Evolutionary conservation across 2,329 filamentous ascomycete genomes (phyloP).

Genomic region (Clonostachys rosea): DNA sequence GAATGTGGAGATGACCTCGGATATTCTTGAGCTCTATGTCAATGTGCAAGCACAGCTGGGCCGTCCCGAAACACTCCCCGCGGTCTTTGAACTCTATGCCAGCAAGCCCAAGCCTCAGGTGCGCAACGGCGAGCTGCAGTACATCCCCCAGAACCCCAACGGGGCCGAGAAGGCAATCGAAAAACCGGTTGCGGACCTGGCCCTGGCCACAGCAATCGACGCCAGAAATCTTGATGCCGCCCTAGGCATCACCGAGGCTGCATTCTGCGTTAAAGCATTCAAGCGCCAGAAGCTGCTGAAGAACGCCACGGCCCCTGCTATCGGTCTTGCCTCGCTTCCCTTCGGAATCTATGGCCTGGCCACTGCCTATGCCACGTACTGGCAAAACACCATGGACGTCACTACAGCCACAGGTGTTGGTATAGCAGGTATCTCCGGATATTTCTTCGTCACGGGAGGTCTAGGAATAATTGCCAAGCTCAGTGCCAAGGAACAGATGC

Average conservation of each 20-base stretch:
- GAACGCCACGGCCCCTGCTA: slow-evolving; percentile 55
- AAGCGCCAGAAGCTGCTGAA: slow-evolving; percentile 62
- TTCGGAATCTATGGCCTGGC: slow-evolving; percentile 68
- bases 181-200: slow-evolving; percentile 62
- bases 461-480: slow-evolving; percentile 81
- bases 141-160: slow-evolving; percentile 61
- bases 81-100: slow-evolving; percentile 77
- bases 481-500: slow-evolving; percentile 93
- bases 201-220: slow-evolving; percentile 75
- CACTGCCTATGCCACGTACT: slow-evolving; percentile 35
- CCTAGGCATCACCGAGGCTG: slow-evolving; percentile 68
- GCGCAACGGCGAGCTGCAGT: slow-evolving; percentile 55
- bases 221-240: slow-evolving; percentile 74
- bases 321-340: slow-evolving; percentile 55
- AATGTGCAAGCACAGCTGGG: slow-evolving; percentile 69
- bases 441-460: slow-evolving; percentile 74
- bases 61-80: slow-evolving; percentile 71
- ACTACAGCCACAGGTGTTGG: slow-evolving; percentile 70
- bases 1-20: slow-evolving; percentile 74
- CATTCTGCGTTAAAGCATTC: slow-evolving; percentile 64
- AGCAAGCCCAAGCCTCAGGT: slow-evolving; percentile 70
- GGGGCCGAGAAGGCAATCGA: slow-evolving; percentile 69
- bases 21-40: slow-evolving; percentile 70
- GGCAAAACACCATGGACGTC: slow-evolving; percentile 69
- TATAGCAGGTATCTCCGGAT: slow-evolving; percentile 77